These are phyloP conservation scores for Chytriomyces sp. DNA, from an alignment of 192 early-diverging fungal species.

Conservation along the genomic window DNA sequence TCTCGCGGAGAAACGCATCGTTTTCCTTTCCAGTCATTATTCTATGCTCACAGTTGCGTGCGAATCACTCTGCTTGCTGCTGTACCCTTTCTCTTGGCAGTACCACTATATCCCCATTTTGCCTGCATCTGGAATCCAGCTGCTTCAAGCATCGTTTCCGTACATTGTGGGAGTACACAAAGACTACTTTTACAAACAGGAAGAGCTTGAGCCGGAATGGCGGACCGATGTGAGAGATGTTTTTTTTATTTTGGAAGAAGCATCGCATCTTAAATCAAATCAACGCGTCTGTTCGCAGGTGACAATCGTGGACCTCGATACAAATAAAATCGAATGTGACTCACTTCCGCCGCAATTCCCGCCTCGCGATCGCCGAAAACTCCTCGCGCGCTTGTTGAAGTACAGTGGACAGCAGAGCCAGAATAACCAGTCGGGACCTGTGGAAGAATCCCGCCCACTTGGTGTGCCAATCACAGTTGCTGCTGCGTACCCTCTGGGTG, in stretches of 20 bases:
- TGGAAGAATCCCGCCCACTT: conserved; percentile 40
- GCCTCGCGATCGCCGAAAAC: conserved; percentile 65
- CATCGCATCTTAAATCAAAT: not conserved
- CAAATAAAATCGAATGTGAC: conserved; percentile 58
- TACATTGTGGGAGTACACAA: conserved; percentile 77
- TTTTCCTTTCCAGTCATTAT: conserved; percentile 70
- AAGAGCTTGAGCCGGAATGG: conserved; percentile 57
- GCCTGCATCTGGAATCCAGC: conserved; percentile 65
- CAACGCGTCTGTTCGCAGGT: conserved; percentile 34
- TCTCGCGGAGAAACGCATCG: conserved; percentile 71
- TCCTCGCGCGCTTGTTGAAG: conserved; percentile 63
- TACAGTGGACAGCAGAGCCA: conserved; percentile 51
- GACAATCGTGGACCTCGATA: conserved; percentile 72
- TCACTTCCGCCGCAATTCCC: conserved; percentile 53
- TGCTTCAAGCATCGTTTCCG: conserved; percentile 76
- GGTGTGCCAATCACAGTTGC: conserved; percentile 65
- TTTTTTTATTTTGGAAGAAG: not conserved
- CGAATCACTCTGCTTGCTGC: conserved; percentile 65
- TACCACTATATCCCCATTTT: conserved; percentile 79
- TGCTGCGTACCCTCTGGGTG: conserved; percentile 64
- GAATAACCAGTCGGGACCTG: not conserved
- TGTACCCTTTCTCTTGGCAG: conserved; percentile 81
- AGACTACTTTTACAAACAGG: conserved; percentile 48
- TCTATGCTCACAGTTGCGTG: conserved; percentile 73
- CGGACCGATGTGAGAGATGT: conserved; percentile 65